Evolutionary conservation across 306 rosid species (phyloP), one percentile per base, ranked within the genome.

Genomic region (Leucaena leucocephala): DNA sequence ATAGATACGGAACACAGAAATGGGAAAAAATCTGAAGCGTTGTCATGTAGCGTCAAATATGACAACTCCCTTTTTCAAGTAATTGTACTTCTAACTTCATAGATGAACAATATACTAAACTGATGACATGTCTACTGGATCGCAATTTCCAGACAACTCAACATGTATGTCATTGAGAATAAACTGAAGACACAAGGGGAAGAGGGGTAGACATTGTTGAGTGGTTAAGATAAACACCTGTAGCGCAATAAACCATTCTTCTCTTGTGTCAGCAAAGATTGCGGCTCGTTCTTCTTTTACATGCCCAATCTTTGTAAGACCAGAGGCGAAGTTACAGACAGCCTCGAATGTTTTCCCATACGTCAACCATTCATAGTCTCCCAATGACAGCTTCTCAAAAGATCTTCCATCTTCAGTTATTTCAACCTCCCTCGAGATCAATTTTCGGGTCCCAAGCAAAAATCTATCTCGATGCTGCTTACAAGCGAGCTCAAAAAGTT

Each of bases 161-260:
- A 46, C 13, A 35, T 63, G 42, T 16, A 65, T 33, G 43, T 43
- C 17, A 39, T 19, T 14, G 0, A 21, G 13, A 21, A 15, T 72
- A 35, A 55, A 8, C 2, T 0, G 27, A 36, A 52, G n/a, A 48
- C 38, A 8, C 10, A 38, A 36, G 27, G 69, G 68, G 44, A 13
- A 14, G 43, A 6, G 68, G 0, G 19, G 11, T 2, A 78, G 64
- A 36, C 76, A 48, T 21, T 43, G 63, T 45, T 67, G 50, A 44
- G 71, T 65, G 33, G n/a, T 42, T 55, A 4, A 76, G 71, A 83
- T 71, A 80, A 71, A 68, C 64, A 95, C 99, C 99, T 96, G 99
- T 68, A 96, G 80, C 43, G 99, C 98, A 76, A 96, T 82, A 75
- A 96, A 89, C 99, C 99, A 96, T 63, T 91, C 96, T 38, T 89